Evolutionary conservation across 331 rosid genomes (phyloP).

Genomic region (Dryas integrifolia): DNA sequence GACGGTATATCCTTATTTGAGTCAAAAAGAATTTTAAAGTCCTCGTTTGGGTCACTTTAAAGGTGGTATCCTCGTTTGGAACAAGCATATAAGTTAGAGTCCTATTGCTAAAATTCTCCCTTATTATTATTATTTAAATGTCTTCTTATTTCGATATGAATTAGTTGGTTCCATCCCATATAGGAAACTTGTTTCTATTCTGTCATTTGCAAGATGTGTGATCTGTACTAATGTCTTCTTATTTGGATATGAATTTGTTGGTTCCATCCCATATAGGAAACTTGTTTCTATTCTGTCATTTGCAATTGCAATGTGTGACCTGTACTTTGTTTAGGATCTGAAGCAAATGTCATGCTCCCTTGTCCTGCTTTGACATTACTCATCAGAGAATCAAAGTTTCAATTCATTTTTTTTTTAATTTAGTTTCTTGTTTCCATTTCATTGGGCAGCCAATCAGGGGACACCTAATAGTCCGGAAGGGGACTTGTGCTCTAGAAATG

Average conservation of each 20-base stretch:
- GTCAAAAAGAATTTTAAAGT: too few relatives aligned
- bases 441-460: constrained; percentile 44
- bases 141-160: neutral
- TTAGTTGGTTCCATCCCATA: neutral
- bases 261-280: neutral
- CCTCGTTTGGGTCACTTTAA: too few relatives aligned
- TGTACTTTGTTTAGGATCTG: constrained; percentile 12
- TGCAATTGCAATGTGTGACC: neutral
- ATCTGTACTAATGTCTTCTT: neutral
- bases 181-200: neutral
- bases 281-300: neutral
- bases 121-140: neutral
- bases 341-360: constrained; percentile 16
- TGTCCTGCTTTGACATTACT: constrained; percentile 12
- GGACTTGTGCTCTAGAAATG: constrained; percentile 23
- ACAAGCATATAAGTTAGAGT: too few relatives aligned
- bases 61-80: too few relatives aligned
- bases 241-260: constrained; percentile 4
- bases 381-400: constrained; percentile 1
- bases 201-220: neutral
- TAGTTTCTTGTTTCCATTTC: constrained; percentile 19
- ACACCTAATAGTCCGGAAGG: constrained; percentile 32
- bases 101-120: too few relatives aligned
- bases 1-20: too few relatives aligned
- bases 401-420: neutral